Base-by-base conservation (phyloP, 106 monocot genomes). In the Dendrobium huoshanense region DNA sequence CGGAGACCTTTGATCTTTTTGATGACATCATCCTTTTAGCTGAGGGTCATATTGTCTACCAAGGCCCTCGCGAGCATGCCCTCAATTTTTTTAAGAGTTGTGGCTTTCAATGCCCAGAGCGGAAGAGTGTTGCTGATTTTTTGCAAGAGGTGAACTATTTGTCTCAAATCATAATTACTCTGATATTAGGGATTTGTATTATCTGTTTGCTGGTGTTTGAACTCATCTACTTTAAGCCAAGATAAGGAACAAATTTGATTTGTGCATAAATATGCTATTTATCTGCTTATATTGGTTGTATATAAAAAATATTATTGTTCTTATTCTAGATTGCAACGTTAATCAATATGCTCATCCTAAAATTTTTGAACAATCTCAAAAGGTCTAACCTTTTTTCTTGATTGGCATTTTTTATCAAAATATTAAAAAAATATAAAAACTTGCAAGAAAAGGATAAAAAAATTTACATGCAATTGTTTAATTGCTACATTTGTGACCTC, bases 31-130 rank as follows among this genome's bases (percentile, higher is more conserved):
- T 83, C 7, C 55, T 82, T 44, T 19, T 82, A 61, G 59, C 82
- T 29, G 61, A 82, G 68, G 82, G 82, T 9, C 77, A 47, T 17
- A 82, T 77, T n/a, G 51, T 77, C 77, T 96, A 93, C 42, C 91
- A 96, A 68, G 96, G 96, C 31, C 86, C 96, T 55, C 86, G 88
- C 2, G 42, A 10, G 64, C 10, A 78, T 10, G 59, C 90, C 81
- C 77, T 94, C 43, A 61, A 82, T 4, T 96, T 94, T 81, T 94
- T 96, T 72, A 83, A 86, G 77, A 86, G 83, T 18, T 92, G 93
- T 82, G 94, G 96, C 0, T 96, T 96, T 81, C 90, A 73, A 74
- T 96, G 96, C 80, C 96, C 94, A 48, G 84, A 94, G 82, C 89
- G 96, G 72, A 96, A 94, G 86, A 90, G 92, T 77, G 82, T 54